Conservation (phyloP, 352 stramenopile species). For the Phytophthora niederhauseri region DNA sequence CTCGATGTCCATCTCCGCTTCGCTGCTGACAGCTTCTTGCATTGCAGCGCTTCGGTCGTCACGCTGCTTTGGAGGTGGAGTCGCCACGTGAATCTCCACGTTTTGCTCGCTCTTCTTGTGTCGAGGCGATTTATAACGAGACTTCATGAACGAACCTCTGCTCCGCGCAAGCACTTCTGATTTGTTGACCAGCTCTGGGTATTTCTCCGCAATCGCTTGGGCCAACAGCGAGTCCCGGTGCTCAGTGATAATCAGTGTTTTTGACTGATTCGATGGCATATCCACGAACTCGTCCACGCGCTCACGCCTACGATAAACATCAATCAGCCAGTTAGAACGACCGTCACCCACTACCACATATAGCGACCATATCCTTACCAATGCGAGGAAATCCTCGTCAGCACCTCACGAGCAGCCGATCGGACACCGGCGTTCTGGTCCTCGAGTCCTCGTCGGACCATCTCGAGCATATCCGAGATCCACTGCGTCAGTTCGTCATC, state of each 20-base stretch:
- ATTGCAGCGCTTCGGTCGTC: slow-evolving; percentile 6
- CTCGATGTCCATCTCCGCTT: background rate
- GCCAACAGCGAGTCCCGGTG: slow-evolving; percentile 52
- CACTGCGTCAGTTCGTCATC: slow-evolving; percentile 50
- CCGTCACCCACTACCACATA: background rate
- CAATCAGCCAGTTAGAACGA: background rate
- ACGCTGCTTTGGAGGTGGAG: slow-evolving; percentile 27
- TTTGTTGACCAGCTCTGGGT: slow-evolving; percentile 41
- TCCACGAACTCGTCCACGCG: slow-evolving; percentile 53
- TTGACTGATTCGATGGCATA: slow-evolving; percentile 45
- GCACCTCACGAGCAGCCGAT: slow-evolving; percentile 48
- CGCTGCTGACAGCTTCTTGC: background rate
- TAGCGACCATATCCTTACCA: slow-evolving; percentile 42
- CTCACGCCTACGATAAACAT: slow-evolving; percentile 43
- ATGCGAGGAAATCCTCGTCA: slow-evolving; percentile 47
- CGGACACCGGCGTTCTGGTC: slow-evolving; percentile 53
- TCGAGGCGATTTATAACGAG: slow-evolving; percentile 36
- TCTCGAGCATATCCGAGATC: slow-evolving; percentile 57
- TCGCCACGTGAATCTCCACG: slow-evolving; percentile 43
- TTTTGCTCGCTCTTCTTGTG: slow-evolving; percentile 28
- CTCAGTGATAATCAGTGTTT: slow-evolving; percentile 51
- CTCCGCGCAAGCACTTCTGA: slow-evolving; percentile 17
- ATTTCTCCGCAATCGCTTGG: slow-evolving; percentile 46
- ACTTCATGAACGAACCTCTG: slow-evolving; percentile 22
- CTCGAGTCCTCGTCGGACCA: slow-evolving; percentile 51